phyloP scores from a whole-genome alignment of 208 protist genomes.

The Balamuthia mandrillaris region DNA sequence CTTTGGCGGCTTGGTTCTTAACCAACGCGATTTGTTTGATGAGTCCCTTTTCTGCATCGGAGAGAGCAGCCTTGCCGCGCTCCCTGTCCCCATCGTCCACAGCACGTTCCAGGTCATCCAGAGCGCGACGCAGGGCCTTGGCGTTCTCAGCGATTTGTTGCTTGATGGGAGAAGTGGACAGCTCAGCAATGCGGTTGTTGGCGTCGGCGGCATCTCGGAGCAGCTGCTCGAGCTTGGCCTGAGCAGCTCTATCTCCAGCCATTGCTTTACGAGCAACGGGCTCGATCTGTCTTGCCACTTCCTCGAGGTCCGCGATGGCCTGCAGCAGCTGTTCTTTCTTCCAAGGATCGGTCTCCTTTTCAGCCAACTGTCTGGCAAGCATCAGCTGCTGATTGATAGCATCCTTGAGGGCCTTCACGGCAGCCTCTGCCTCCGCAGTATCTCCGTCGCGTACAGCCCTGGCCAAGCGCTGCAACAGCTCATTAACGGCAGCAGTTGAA shows the following conservation, averaged over 20 bases:
- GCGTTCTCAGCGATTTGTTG: not conserved
- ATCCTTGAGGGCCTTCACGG: slow-evolving; percentile 7
- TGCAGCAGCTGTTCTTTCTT: not conserved
- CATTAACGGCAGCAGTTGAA: not conserved
- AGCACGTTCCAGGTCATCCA: not conserved
- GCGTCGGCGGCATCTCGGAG: not conserved
- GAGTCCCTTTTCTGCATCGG: not conserved
- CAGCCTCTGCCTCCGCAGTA: not conserved
- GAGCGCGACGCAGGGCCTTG: not conserved
- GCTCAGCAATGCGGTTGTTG: slow-evolving; percentile 22
- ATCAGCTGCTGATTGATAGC: not conserved
- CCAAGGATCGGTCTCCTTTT: not conserved
- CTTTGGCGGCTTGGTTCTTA: not conserved
- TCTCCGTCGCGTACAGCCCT: slow-evolving; percentile 2
- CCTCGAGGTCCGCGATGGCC: not conserved
- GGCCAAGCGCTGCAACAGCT: not conserved
- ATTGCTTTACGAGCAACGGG: not conserved
- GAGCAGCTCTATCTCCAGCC: not conserved
- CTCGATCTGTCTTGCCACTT: not conserved
- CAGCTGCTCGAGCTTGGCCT: slow-evolving; percentile 9
- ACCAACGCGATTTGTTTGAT: not conserved
- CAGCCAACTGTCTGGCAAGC: not conserved
- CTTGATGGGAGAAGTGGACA: not conserved
- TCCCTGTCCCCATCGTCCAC: slow-evolving; percentile 14
- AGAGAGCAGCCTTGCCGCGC: not conserved